Evolutionary conservation across 192 early-diverging fungal species (phyloP).

Genomic region (Funneliformis mosseae): DNA sequence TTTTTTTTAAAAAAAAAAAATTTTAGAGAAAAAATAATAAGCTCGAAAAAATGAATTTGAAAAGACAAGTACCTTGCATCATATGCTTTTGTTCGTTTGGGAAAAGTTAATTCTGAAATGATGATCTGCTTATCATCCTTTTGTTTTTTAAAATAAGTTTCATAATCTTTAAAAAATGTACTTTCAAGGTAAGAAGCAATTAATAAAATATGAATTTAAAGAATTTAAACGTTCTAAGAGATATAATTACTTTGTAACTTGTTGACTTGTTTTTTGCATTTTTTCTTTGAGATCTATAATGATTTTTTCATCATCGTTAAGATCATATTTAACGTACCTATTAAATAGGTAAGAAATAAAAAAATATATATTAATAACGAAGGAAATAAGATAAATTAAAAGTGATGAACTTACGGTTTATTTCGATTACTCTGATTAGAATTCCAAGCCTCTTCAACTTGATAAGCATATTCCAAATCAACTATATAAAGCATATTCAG

Average conservation of each 20-base stretch:
- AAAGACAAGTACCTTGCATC: background rate
- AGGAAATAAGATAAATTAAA: background rate
- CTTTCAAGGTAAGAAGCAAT: slow-evolving; percentile 1
- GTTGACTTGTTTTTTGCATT: slow-evolving; percentile 3
- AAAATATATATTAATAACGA: background rate
- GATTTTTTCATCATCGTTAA: background rate
- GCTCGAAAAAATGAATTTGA: background rate
- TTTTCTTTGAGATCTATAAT: background rate
- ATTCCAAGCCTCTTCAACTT: background rate
- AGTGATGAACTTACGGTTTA: background rate
- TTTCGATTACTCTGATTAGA: background rate
- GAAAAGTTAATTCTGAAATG: background rate
- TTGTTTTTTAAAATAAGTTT: slow-evolving; percentile 12
- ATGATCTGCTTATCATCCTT: background rate
- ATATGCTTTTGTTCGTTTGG: background rate
- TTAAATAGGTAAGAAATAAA: background rate
- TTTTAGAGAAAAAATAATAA: background rate
- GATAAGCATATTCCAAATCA: background rate
- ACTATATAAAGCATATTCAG: background rate
- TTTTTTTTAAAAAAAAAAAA: background rate
- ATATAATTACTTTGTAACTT: slow-evolving; percentile 2
- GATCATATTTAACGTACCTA: background rate
- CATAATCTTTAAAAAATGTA: background rate
- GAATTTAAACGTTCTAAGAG: background rate
- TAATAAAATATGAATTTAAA: background rate